Evolutionary conservation across 129 eudicot species (phyloP).

Genomic region (Pseudognaphalium luteoalbum): DNA sequence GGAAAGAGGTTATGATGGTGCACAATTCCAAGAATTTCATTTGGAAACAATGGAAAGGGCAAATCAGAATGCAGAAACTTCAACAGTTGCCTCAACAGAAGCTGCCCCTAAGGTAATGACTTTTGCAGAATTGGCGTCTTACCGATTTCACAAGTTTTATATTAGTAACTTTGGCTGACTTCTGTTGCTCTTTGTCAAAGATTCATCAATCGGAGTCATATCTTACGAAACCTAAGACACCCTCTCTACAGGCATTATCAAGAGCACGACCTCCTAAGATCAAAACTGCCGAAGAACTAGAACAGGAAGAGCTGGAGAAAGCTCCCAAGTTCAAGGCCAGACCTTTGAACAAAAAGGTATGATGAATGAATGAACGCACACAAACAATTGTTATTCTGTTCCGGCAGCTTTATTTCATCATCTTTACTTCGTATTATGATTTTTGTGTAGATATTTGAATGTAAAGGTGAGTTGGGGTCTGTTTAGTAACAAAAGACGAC

Average conservation of each 20-base stretch:
- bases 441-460: slow-evolving; percentile 66
- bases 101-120: slow-evolving; percentile 44
- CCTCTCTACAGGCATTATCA: slow-evolving; percentile 65
- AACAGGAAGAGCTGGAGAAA: slow-evolving; percentile 78
- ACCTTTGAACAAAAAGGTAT: slow-evolving; percentile 90
- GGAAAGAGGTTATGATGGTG: too few species aligned
- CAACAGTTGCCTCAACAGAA: slow-evolving; percentile 73
- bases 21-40: slow-evolving; percentile 90
- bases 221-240: slow-evolving; percentile 77
- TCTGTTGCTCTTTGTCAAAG: slow-evolving; percentile 32
- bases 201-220: slow-evolving; percentile 62
- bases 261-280: slow-evolving; percentile 81
- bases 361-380: not conserved
- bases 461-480: slow-evolving; percentile 89
- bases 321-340: slow-evolving; percentile 91
- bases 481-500: slow-evolving; percentile 70
- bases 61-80: slow-evolving; percentile 64
- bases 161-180: not conserved
- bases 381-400: not conserved
- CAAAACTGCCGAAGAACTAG: slow-evolving; percentile 73
- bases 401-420: not conserved
- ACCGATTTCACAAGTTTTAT: not conserved
- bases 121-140: not conserved
- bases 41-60: slow-evolving; percentile 93
- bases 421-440: not conserved